Conservation (phyloP, 2,329 filamentous ascomycete species). For the Tolypocladium amazonense region DNA sequence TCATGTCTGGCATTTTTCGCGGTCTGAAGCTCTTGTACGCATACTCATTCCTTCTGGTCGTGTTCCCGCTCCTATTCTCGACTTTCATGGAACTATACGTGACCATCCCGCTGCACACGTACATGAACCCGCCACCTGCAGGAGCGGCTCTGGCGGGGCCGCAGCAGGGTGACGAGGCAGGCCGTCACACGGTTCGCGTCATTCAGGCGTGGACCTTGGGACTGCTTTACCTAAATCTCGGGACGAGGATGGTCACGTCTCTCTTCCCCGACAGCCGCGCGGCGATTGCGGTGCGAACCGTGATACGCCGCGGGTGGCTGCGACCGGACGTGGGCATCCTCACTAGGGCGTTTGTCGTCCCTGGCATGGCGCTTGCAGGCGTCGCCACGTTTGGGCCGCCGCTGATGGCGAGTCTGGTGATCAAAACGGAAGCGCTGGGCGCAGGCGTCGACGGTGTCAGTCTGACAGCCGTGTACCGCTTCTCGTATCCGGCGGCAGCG, state of each 20-base stretch:
- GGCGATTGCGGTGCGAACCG: constrained; percentile 62
- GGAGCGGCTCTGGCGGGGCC: constrained; percentile 10
- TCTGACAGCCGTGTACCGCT: constrained; percentile 33
- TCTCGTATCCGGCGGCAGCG: constrained; percentile 60
- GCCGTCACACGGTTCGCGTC: constrained; percentile 65
- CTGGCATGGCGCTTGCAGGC: constrained; percentile 51
- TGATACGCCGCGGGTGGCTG: constrained; percentile 65
- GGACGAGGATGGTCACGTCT: constrained; percentile 55
- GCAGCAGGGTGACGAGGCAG: constrained; percentile 13
- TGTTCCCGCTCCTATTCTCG: constrained; percentile 73
- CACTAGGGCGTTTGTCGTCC: constrained; percentile 79
- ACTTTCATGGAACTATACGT: constrained; percentile 80
- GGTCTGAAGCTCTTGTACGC: constrained; percentile 55
- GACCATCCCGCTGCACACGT: constrained; percentile 76
- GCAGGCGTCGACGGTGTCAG: constrained; percentile 13
- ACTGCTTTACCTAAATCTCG: constrained; percentile 78
- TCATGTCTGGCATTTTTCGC: constrained; percentile 16
- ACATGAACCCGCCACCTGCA: constrained; percentile 39
- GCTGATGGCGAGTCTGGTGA: constrained; percentile 33
- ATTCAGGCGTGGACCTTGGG: constrained; percentile 93
- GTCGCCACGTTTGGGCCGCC: constrained; percentile 57
- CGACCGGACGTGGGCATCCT: constrained; percentile 69
- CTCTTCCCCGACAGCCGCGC: constrained; percentile 60
- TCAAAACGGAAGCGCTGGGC: constrained; percentile 12
- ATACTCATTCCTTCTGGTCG: constrained; percentile 61